Evolutionary conservation across 75 land plant genomes (phyloP).

Genomic region (Picea sitchensis): DNA sequence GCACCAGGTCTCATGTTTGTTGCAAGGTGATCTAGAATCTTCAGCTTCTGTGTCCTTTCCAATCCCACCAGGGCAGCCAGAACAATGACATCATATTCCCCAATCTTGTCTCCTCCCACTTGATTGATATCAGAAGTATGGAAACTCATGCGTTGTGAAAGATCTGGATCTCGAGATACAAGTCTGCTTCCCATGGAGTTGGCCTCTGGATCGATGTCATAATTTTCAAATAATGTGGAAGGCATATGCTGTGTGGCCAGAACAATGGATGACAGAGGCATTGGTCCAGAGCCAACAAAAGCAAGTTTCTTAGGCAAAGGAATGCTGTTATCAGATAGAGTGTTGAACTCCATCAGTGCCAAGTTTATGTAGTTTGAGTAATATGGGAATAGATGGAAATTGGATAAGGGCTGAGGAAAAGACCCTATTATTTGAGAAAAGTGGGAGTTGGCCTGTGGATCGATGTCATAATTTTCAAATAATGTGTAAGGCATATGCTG

Average conservation of each 20-base stretch:
- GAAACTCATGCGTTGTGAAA: slow-evolving; percentile 33
- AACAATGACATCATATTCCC: slow-evolving; percentile 31
- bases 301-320: slow-evolving; percentile 26
- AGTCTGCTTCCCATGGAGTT: slow-evolving; percentile 23
- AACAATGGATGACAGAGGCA: slow-evolving; percentile 41
- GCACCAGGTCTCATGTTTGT: slow-evolving; percentile 36
- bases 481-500: slow-evolving; percentile 23
- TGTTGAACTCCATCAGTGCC: slow-evolving; percentile 18
- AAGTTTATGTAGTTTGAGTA: slow-evolving; percentile 38
- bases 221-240: slow-evolving; percentile 30
- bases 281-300: slow-evolving; percentile 44
- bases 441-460: slow-evolving; percentile 28
- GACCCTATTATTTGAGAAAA: slow-evolving; percentile 20
- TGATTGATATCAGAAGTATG: slow-evolving; percentile 32
- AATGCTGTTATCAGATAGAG: slow-evolving; percentile 8
- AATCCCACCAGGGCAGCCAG: slow-evolving; percentile 48
- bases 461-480: slow-evolving; percentile 41
- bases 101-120: slow-evolving; percentile 22
- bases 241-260: slow-evolving; percentile 32
- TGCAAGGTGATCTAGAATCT: slow-evolving; percentile 21
- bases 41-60: slow-evolving; percentile 21
- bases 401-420: slow-evolving; percentile 19
- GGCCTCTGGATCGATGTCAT: slow-evolving; percentile 33
- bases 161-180: slow-evolving; percentile 20
- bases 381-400: slow-evolving; percentile 38